Base-by-base conservation (phyloP, 1,139 yeast genomes). In the Hemisphaericaspora lyxosophila region DNA sequence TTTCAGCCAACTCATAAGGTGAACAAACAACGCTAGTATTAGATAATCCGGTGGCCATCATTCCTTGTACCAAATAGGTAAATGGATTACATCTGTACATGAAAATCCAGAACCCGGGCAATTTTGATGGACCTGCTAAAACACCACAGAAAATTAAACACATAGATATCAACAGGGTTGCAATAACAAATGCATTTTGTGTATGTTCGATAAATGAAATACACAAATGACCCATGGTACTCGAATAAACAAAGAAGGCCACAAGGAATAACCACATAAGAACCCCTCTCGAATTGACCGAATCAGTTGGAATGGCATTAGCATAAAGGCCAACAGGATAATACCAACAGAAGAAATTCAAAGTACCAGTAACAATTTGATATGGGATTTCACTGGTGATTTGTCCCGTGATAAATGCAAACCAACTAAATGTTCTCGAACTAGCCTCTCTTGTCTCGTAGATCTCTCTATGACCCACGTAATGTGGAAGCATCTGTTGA, bases 361-460 rank as follows among this genome's bases (percentile, higher is more conserved):
- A 17, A 1, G 89, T 80, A 45, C 88, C 89, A 40, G 74, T 67
- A 3, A 80, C 41, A 8, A 79, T 49, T 53, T 84, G 84, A 85
- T 86, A 85, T 26, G 95, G 95, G 25, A 85, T 57, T 55, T 87
- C 96, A 24, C 76, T 80, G 14, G 80, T 59, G 32, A 86, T 67
- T 60, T 86, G 89, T 16, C 85, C 77, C 24, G 70, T 49, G 46
- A 87, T 62, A 54, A 51, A 57, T 16, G 60, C 44, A 27, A 53
- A 35, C 62, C 63, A 58, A 33, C 58, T 51, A 33, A 54, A 58
- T 1, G 61, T 55, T 43, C 50, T 59, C 5, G 63, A 59, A 17
- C 64, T 67, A 17, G 58, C 37, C 47, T 58, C 63, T 45, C 68
- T 55, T 14, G 56, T 64, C 42, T 62, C 67, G 39, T 62, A 64